Percentiles rank a stretch among this genome's conserved stretches.
Evolutionary conservation across 805 yeast species (phyloP).

Genomic region (Kuraishia piskuri): DNA sequence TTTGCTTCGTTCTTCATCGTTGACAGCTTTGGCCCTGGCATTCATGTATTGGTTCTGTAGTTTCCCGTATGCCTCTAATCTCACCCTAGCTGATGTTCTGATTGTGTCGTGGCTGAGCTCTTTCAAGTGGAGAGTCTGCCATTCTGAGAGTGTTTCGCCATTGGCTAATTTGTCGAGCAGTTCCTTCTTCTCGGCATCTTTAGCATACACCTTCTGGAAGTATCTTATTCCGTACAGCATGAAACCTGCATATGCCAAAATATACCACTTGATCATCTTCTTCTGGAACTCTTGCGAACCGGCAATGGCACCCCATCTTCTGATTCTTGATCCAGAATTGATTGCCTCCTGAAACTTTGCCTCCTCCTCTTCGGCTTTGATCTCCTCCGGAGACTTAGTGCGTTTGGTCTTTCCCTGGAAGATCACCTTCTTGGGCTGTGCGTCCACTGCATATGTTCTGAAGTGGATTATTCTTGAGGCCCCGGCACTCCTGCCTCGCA

Average conservation of each 20-base stretch:
- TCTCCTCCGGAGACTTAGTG: constrained; percentile 20
- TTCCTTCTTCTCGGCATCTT: constrained; percentile 49
- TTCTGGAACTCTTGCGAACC: constrained; percentile 51
- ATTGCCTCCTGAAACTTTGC: constrained; percentile 21
- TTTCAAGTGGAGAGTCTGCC: constrained; percentile 54
- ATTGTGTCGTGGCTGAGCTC: constrained; percentile 47
- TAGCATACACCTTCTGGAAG: constrained; percentile 56
- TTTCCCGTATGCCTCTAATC: constrained; percentile 49
- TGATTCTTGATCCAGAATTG: constrained; percentile 22
- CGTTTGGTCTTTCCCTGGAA: constrained; percentile 13
- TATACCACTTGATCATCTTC: constrained; percentile 52
- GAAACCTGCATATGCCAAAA: constrained; percentile 51
- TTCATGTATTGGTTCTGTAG: constrained; percentile 30
- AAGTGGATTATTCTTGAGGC: neutral
- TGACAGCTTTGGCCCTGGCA: constrained; percentile 5
- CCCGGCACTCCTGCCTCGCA: neutral
- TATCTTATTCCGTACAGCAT: constrained; percentile 52
- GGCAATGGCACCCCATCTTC: constrained; percentile 45
- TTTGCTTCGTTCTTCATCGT: constrained; percentile 11
- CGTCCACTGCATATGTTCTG: neutral
- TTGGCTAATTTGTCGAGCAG: constrained; percentile 19
- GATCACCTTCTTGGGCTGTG: neutral
- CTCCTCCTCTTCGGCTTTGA: constrained; percentile 15
- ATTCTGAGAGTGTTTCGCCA: constrained; percentile 42
- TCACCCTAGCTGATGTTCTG: constrained; percentile 56